These are phyloP conservation scores for Cornus suecica DNA, from an alignment of 148 eudicot species.

Conservation along the genomic window DNA sequence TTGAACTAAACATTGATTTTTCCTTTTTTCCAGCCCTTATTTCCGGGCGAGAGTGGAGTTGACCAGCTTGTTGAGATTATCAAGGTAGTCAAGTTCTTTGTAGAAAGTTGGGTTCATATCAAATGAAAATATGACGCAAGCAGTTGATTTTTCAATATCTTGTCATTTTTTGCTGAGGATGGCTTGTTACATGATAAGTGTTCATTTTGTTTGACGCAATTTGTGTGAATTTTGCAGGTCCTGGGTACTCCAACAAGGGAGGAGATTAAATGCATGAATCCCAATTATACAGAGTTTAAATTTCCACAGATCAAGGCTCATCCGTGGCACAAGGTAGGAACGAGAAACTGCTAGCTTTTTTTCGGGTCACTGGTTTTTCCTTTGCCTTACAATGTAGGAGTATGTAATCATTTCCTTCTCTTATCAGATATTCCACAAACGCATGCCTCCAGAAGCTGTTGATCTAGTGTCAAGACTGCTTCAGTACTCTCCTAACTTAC, in stretches of 20 bases:
- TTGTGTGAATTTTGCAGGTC: slow-evolving; percentile 36
- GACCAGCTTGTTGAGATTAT: slow-evolving; percentile 96
- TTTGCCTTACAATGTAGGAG: too few species aligned
- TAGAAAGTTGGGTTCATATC: background rate
- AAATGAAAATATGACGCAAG: too few species aligned
- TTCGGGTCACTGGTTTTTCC: background rate
- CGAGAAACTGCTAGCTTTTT: background rate
- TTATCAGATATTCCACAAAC: slow-evolving; percentile 78
- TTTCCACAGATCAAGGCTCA: slow-evolving; percentile 97
- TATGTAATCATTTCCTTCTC: background rate
- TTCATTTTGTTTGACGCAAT: background rate
- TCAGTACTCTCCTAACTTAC: slow-evolving; percentile 87
- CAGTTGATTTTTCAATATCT: background rate
- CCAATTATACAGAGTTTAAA: slow-evolving; percentile 91
- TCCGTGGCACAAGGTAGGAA: slow-evolving; percentile 93
- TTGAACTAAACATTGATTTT: background rate
- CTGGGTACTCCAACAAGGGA: slow-evolving; percentile 97
- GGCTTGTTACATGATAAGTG: background rate
- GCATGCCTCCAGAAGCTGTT: slow-evolving; percentile 95
- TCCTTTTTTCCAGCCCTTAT: slow-evolving; percentile 58
- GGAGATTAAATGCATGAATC: slow-evolving; percentile 96
- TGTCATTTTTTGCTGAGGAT: background rate
- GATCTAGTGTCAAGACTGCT: slow-evolving; percentile 87
- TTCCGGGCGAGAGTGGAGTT: slow-evolving; percentile 94
- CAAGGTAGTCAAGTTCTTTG: slow-evolving; percentile 45